Base-by-base conservation (phyloP, 2,329 filamentous ascomycete genomes). In the Monilinia aucupariae region DNA sequence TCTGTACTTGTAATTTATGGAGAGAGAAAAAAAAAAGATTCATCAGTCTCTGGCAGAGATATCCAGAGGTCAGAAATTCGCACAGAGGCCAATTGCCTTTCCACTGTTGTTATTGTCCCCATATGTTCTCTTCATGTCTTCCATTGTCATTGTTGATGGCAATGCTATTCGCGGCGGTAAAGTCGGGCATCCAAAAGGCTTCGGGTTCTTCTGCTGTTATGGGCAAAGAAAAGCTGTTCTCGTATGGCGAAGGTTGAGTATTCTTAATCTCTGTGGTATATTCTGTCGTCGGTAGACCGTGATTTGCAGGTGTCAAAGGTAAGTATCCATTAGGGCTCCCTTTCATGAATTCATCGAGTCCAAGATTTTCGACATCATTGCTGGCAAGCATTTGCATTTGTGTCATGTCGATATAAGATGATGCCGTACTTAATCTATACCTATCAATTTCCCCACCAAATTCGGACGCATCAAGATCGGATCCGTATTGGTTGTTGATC, bases 341-440 rank as follows among this genome's bases (percentile, higher is more conserved):
- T 68, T 82, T 81, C 68, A 81, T 79, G 70, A 85, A 83, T 63
- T 81, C 81, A 64, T 83, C 80, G 67, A 83, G 81, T 68, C 84
- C 83, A 63, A 84, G 77, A 67, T 75, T 76, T 55, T 76, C 77
- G 54, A 84, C 70, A 62, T 83, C 81, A 64, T 75, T 76, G 59
- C 75, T 73, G 56, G 79, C 75, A 43, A 82, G 68, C 68, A 78
- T 76, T 59, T 76, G 74, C 53, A 71, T 74, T 53, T 81, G 79
- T 39, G 81, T 75, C 39, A 84, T 73, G 32, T 76, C 75, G 45
- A 82, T 71, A 66, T 78, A 80, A 64, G 76, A 81, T 68, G 78
- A 80, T 61, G 80, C 75, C 25, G 78, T 75, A 63, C 77, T 80
- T 58, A 79, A 78, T 63, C 80, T 76, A 65, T 81, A 81, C 54